Evolutionary conservation across 192 early-diverging fungal genomes (phyloP).

Genomic region (Backusella australiensis): DNA sequence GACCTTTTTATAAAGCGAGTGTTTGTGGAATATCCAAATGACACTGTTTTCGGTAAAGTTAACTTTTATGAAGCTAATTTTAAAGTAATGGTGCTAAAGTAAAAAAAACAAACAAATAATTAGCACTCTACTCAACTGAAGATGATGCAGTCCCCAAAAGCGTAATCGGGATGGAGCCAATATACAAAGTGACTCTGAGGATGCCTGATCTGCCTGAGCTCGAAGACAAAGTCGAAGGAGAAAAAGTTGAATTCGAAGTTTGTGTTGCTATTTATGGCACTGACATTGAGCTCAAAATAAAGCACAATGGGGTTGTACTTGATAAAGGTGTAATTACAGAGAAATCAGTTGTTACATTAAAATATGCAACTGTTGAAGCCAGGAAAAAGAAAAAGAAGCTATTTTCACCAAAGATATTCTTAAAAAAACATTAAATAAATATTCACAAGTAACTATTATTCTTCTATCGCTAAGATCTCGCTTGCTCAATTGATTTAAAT

Average conservation of each 20-base stretch:
- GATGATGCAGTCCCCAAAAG: neutral
- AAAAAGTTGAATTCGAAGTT: neutral
- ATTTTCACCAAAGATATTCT: neutral
- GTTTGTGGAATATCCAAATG: conserved; percentile 2
- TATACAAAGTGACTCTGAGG: neutral
- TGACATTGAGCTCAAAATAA: neutral
- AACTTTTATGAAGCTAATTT: neutral
- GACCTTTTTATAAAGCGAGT: neutral
- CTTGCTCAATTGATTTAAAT: neutral
- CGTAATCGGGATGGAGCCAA: neutral
- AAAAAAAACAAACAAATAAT: neutral
- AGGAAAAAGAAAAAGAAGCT: neutral
- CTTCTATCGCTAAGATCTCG: neutral
- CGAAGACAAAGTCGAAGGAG: neutral
- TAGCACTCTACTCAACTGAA: neutral
- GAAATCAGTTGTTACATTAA: neutral
- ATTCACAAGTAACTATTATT: neutral
- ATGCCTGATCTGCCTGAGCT: neutral
- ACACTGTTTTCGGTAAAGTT: neutral
- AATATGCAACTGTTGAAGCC: neutral
- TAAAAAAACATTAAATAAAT: neutral
- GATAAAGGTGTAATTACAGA: neutral
- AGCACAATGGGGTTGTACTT: neutral
- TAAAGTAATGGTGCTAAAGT: neutral
- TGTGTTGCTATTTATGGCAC: conserved; percentile 1